phyloP scores from a whole-genome alignment of 371 early-diverging fungal genomes.

The Syncephalis plumigaleata region DNA sequence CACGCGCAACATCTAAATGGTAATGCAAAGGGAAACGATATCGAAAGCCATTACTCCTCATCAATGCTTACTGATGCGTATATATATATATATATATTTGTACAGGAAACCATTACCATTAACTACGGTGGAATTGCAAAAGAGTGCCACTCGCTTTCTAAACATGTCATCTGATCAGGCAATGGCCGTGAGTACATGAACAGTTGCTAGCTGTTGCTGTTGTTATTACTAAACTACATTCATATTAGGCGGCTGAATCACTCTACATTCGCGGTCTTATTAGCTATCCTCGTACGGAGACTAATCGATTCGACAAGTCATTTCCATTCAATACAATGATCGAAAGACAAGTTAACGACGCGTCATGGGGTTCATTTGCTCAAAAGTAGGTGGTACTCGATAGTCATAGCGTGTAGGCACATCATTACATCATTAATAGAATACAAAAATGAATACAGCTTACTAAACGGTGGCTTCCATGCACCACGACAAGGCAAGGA shows the following conservation, averaged over 20 bases:
- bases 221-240: not conserved
- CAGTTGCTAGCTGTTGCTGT: not conserved
- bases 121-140: constrained; percentile 93
- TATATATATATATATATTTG: not conserved
- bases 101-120: constrained; percentile 74
- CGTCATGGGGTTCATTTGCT: constrained; percentile 47
- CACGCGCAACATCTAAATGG: constrained; percentile 66
- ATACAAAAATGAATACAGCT: constrained; percentile 14
- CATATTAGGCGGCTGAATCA: constrained; percentile 55
- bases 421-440: not conserved
- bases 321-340: constrained; percentile 61
- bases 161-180: constrained; percentile 61
- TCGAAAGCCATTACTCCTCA: too few species aligned
- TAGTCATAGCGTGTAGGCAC: not conserved
- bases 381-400: constrained; percentile 23
- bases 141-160: constrained; percentile 52
- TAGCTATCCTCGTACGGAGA: constrained; percentile 99
- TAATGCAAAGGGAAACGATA: too few species aligned
- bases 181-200: constrained; percentile 57
- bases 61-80: too few species aligned
- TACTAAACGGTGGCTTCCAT: constrained; percentile 56
- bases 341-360: constrained; percentile 37
- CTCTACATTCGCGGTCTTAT: constrained; percentile 84
- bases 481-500: constrained; percentile 78
- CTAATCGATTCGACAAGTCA: constrained; percentile 72